Base-by-base conservation (phyloP, 345 rosid species). In the Anacardium occidentale region DNA sequence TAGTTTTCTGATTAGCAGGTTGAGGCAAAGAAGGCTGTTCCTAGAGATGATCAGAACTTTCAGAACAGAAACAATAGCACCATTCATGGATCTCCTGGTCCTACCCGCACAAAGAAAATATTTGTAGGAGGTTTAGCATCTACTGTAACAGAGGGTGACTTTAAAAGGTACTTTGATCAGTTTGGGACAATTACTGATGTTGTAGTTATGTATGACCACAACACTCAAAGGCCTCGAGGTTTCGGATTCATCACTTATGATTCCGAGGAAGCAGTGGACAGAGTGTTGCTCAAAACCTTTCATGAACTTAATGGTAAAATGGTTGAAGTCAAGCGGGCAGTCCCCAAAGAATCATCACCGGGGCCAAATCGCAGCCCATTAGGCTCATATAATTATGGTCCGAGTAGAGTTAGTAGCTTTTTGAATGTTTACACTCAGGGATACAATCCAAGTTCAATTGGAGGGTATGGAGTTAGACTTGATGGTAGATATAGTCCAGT, bases 1-100 rank as follows among this genome's bases (percentile, higher is more conserved):
- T 44, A 44, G 54, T 34, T 54, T 50, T 64, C 50, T 58, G 76
- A 32, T 79, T 75, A 58, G 71, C 88, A 94, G 98, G 98, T 94
- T 75, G 98, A 94, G 88, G 98, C 98, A 17, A 94, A 94, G 83
- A 94, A 89, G 79, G 98, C 98, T 48, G 92, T 94, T 73, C 98
- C 97, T 3, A 83, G 97, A 78, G 97, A 89, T 71, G 98, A 90
- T 83, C 94, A 87, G 68, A 80, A 74, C 80, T 82, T 83, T 32
- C 64, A 83, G 62, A 89, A 58, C 79, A 86, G 84, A 84, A 87
- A 78, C 75, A 85, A 61, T 71, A 74, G 82, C 77, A 81, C 85
- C 78, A 78, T 82, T 22, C 87, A 86, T 40, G 91, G 92, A 32
- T 87, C 89, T 47, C 90, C 91, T 48, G 84, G 90, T 71, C 87